phyloP scores from a whole-genome alignment of 441 rosid genomes.

The Arabidopsis lyrata region DNA sequence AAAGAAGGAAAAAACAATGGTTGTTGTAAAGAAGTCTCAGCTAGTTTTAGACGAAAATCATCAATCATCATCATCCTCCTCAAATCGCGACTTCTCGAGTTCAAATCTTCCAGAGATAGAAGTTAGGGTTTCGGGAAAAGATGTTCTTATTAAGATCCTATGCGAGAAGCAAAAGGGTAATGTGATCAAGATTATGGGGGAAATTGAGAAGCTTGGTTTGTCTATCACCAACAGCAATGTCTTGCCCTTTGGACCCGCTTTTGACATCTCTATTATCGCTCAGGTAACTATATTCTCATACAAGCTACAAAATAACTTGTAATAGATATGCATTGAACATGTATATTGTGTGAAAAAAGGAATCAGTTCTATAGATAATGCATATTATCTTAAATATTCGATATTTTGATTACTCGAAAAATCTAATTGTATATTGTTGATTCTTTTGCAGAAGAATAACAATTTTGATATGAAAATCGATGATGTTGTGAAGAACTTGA shows the following conservation, averaged over 20 bases:
- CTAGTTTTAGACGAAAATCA: constrained; percentile 46
- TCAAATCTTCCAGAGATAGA: constrained; percentile 68
- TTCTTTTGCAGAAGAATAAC: constrained; percentile 60
- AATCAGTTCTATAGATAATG: not conserved
- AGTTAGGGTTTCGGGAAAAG: constrained; percentile 58
- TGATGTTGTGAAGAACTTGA: constrained; percentile 64
- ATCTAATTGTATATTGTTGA: not conserved
- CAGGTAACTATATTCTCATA: constrained; percentile 49
- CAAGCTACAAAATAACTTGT: not conserved
- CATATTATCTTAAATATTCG: not conserved
- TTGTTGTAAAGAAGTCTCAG: constrained; percentile 69
- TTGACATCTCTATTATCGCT: constrained; percentile 70
- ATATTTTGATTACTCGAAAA: not conserved
- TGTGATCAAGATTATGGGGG: constrained; percentile 48
- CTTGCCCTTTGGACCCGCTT: constrained; percentile 69
- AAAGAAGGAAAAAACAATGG: constrained; percentile 59
- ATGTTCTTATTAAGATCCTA: constrained; percentile 65
- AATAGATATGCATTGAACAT: not conserved
- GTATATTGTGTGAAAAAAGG: not conserved
- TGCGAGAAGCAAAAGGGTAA: constrained; percentile 63
- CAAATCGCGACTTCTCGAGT: constrained; percentile 40
- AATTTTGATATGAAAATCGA: constrained; percentile 55
- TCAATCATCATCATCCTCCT: constrained; percentile 41
- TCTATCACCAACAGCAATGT: constrained; percentile 53
- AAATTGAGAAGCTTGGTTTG: constrained; percentile 61